Evolutionary conservation across 805 yeast species (phyloP).

Genomic region (Groenewaldozyma salmanticensis): DNA sequence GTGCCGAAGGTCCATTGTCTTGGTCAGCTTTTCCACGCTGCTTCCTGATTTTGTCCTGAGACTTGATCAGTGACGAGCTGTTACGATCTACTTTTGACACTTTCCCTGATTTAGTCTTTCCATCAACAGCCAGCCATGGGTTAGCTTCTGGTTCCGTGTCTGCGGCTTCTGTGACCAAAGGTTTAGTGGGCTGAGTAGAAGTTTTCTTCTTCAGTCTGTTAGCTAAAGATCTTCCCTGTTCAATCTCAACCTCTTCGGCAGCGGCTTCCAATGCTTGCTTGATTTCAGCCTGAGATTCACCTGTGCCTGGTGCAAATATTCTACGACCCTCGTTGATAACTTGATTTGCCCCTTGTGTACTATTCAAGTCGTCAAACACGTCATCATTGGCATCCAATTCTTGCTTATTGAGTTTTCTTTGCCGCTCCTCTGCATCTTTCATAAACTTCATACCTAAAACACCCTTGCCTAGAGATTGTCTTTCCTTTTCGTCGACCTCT

Average conservation of each 20-base stretch:
- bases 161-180: conserved; percentile 7
- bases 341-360: conserved; percentile 33
- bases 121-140: conserved; percentile 28
- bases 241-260: conserved; percentile 20
- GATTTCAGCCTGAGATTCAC: conserved; percentile 26
- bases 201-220: conserved; percentile 7
- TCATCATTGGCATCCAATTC: conserved; percentile 43
- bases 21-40: conserved; percentile 28
- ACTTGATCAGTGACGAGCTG: conserved; percentile 42
- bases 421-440: conserved; percentile 76
- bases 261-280: conserved; percentile 19
- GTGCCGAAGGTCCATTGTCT: conserved; percentile 15
- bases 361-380: conserved; percentile 22
- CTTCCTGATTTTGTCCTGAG: conserved; percentile 29
- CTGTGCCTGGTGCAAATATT: conserved; percentile 58
- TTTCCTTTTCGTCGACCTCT: conserved; percentile 26
- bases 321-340: conserved; percentile 68
- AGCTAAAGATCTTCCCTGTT: conserved; percentile 6
- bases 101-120: conserved; percentile 39
- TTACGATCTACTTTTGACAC: conserved; percentile 40
- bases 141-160: conserved; percentile 12
- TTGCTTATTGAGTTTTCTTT: conserved; percentile 47
- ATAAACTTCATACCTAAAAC: conserved; percentile 91
- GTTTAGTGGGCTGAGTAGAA: conserved; percentile 13
- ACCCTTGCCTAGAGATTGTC: conserved; percentile 65